Evolutionary conservation across 768 basidiomycete species (phyloP).

Genomic region (Gloeophyllum trabeum): DNA sequence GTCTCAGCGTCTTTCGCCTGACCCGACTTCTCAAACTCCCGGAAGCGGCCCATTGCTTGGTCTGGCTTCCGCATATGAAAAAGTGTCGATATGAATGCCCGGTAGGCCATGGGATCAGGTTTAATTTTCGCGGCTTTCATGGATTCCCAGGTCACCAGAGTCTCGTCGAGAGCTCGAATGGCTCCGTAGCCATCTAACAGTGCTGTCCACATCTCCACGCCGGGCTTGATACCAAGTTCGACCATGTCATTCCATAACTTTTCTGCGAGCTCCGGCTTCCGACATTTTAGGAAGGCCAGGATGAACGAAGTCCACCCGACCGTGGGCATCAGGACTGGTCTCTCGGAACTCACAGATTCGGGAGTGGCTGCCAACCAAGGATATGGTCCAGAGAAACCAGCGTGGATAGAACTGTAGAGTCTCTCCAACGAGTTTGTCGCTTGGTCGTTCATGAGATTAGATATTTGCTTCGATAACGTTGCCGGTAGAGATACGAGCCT

Average conservation of each 20-base stretch:
- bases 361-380: conserved; percentile 41
- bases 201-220: conserved; percentile 56
- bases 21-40: conserved; percentile 32
- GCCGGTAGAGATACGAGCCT: conserved; percentile 37
- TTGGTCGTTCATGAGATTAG: conserved; percentile 27
- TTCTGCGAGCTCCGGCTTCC: conserved; percentile 44
- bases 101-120: conserved; percentile 56
- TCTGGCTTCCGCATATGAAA: conserved; percentile 38
- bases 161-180: conserved; percentile 36
- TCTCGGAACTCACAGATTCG: conserved; percentile 20
- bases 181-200: conserved; percentile 54
- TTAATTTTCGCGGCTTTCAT: conserved; percentile 46
- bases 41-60: conserved; percentile 41
- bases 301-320: conserved; percentile 57
- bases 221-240: conserved; percentile 34
- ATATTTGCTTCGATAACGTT: conserved; percentile 38
- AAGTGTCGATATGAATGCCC: conserved; percentile 55
- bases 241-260: conserved; percentile 61
- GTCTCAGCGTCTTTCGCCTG: conserved; percentile 12
- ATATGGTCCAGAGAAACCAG: conserved; percentile 37
- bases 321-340: conserved; percentile 41
- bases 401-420: conserved; percentile 39
- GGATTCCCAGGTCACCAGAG: conserved; percentile 48
- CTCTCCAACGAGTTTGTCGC: conserved; percentile 24
- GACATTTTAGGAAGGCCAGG: conserved; percentile 46